Base-by-base conservation (phyloP, 1,284 basidiomycete genomes). In the Ceratobasidium theobromae region DNA sequence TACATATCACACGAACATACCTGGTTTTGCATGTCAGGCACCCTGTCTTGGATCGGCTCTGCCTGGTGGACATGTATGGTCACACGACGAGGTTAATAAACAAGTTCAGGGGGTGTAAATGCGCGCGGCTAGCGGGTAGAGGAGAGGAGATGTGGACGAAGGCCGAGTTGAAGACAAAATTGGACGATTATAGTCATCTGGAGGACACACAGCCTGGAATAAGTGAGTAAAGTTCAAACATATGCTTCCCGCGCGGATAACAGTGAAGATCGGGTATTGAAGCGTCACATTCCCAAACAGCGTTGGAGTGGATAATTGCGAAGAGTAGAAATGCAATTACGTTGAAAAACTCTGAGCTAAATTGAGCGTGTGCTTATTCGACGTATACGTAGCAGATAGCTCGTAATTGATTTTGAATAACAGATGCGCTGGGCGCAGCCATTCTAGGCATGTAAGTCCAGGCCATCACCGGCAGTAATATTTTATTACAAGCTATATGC, bases 11-110 rank as follows among this genome's bases (percentile, higher is more conserved):
- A n/a, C n/a, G n/a, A 14, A 27, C 62, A 21, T 2, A 65, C 62
- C 62, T 53, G 25, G 52, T 65, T 54, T 65, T 65, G 46, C 62
- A 65, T 1, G 62, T 65, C 43, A 65, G 46, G 32, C 62, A 65
- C 23, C 62, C 62, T 2, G 62, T 65, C 52, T 65, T 65, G 14
- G 62, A 65, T 25, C 62, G 27, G 35, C 52, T 52, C 12, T 52
- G 62, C n/a, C 11, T 52, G 3, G 62, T 53, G 3, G 52, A 25
- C 62, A 65, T 65, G 14, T 9, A 2, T 27, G 0, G 16, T 25
- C 21, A 48, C 9, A 48, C 21, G 21, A 48, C 21, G 16, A 6
- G 21, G 21, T 6, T 11, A 48, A 23, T 48, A 43, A 43, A n/a
- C 40, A 43, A 18, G 21, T 14, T 21, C 21, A 21, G 45, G 45